A percentile compares a stretch with the other conserved stretches of the same genome.
phyloP scores from a whole-genome alignment of 2,329 filamentous ascomycete genomes.

The Aschersonia sp. region DNA sequence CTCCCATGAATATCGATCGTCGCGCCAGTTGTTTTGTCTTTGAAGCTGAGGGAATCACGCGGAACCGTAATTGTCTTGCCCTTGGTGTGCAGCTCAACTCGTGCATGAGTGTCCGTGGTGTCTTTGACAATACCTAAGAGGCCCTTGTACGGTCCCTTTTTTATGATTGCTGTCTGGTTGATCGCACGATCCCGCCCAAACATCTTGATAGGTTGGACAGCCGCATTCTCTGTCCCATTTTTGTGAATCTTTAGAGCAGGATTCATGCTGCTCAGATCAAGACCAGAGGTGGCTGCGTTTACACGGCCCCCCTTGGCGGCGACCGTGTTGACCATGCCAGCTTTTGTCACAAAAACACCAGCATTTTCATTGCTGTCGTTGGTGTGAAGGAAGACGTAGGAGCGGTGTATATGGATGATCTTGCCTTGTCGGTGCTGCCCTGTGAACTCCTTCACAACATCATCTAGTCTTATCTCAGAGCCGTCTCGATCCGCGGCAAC shows the following conservation, averaged over 20 bases:
- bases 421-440: slow-evolving; percentile 78
- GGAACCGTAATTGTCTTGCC: slow-evolving; percentile 78
- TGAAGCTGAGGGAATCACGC: slow-evolving; percentile 70
- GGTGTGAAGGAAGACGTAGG: slow-evolving; percentile 83
- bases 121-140: slow-evolving; percentile 92
- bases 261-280: slow-evolving; percentile 84
- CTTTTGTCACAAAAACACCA: slow-evolving; percentile 76
- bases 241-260: slow-evolving; percentile 67
- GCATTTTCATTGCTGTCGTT: slow-evolving; percentile 75
- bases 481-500: slow-evolving; percentile 89
- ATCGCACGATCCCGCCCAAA: slow-evolving; percentile 74
- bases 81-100: slow-evolving; percentile 89
- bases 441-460: slow-evolving; percentile 80
- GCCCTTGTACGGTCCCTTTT: slow-evolving; percentile 81
- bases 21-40: slow-evolving; percentile 69
- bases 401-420: slow-evolving; percentile 86
- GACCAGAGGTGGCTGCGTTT: slow-evolving; percentile 42
- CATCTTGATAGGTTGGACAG: slow-evolving; percentile 52
- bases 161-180: slow-evolving; percentile 82
- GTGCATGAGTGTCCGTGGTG: slow-evolving; percentile 70
- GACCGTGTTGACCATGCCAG: slow-evolving; percentile 74
- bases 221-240: slow-evolving; percentile 34
- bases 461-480: slow-evolving; percentile 80
- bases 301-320: slow-evolving; percentile 87
- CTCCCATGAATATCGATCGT: slow-evolving; percentile 55